Base-by-base conservation (phyloP, 441 rosid species). In the Gossypium davidsonii region DNA sequence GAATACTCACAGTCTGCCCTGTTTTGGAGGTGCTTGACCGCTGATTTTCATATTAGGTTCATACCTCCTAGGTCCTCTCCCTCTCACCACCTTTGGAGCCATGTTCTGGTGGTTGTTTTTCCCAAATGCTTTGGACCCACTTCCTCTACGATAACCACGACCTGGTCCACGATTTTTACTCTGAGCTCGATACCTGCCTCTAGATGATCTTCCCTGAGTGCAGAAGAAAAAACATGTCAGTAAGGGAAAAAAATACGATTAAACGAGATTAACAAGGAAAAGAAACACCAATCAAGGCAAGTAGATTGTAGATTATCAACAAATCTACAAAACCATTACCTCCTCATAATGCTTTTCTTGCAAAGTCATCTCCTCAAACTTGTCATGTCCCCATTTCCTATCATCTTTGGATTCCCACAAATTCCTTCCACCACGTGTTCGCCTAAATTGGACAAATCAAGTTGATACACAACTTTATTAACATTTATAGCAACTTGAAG, bases 331-430 rank as follows among this genome's bases (percentile, higher is more conserved):
- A 73, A 63, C 37, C 48, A 26, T 72, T 76, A 92, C 83, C 87
- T 85, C 96, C 3, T 88, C 86, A 76, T 81, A 62, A 70, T 79
- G 91, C 71, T 87, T 88, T 70, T 89, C 88, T 49, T 81, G 94
- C 37, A 79, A 76, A 48, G 84, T 85, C 86, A 94, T 72, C 89
- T 92, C 96, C 76, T 89, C 98, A 77, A 83, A 94, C 81, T 92
- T 94, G 85, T 94, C 97, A 78, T 94, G 99, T 61, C 97, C 99
- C 99, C 98, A 94, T 79, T 90, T 94, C 80, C 89, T 86, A 55
- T 89, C 90, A 81, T 94, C 99, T 82, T 79, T 89, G 73, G 98
- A 91, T 67, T 90, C 96, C 99, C 98, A 94, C 79, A 91, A 83
- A 79, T 83, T 91, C 83, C 87, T 87, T 64, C 91, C 91, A 78